Evolutionary conservation across 345 rosid genomes (phyloP).

Genomic region (Brassica rapa): DNA sequence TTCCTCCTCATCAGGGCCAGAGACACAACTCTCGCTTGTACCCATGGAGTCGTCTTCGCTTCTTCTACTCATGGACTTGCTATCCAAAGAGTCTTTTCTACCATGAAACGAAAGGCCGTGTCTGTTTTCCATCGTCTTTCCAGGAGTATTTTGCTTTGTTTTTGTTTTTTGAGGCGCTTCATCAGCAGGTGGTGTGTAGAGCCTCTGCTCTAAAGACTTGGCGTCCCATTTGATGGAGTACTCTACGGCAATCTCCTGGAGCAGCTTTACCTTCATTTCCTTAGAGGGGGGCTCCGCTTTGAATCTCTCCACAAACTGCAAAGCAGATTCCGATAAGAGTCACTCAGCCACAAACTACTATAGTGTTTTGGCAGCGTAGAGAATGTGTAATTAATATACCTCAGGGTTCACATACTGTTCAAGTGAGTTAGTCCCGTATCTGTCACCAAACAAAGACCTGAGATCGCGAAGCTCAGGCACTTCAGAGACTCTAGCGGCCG

Average conservation of each 20-base stretch:
- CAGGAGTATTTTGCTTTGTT: not conserved
- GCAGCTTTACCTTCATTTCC: constrained; percentile 64
- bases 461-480: constrained; percentile 79
- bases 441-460: constrained; percentile 55
- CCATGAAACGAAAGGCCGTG: constrained; percentile 21
- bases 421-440: constrained; percentile 55
- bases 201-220: constrained; percentile 59
- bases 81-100: constrained; percentile 28
- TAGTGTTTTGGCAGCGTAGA: not conserved
- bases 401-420: constrained; percentile 57
- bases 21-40: constrained; percentile 36
- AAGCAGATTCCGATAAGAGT: not conserved
- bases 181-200: constrained; percentile 38
- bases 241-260: constrained; percentile 62
- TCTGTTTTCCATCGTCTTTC: constrained; percentile 18
- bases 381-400: constrained; percentile 37
- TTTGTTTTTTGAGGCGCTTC: not conserved
- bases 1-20: constrained; percentile 48
- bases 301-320: constrained; percentile 59
- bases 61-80: constrained; percentile 40
- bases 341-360: not conserved
- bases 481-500: constrained; percentile 90
- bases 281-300: constrained; percentile 51
- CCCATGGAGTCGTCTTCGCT: constrained; percentile 51
- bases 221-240: constrained; percentile 66